Evolutionary conservation across 2,329 filamentous ascomycete species (phyloP).

Genomic region (Pseudocercospora fijiensis): DNA sequence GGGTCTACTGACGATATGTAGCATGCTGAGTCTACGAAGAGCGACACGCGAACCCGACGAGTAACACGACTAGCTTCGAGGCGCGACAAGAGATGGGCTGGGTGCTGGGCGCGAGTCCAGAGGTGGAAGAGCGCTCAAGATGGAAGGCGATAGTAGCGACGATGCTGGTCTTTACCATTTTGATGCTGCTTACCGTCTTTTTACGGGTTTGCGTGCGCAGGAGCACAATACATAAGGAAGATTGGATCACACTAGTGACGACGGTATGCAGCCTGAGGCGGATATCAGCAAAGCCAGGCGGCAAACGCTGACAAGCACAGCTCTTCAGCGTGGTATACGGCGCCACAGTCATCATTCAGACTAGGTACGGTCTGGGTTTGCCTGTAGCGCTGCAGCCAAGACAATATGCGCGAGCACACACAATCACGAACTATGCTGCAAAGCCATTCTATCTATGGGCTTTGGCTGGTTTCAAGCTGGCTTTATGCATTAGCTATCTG

Average conservation of each 20-base stretch:
- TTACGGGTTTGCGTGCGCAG: conserved; percentile 20
- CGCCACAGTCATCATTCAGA: conserved; percentile 19
- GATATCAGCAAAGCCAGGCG: background rate
- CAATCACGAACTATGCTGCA: conserved; percentile 20
- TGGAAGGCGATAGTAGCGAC: conserved; percentile 20
- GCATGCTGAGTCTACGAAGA: background rate
- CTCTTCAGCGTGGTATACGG: conserved; percentile 19
- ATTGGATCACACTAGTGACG: conserved; percentile 24
- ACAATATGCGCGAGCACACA: conserved; percentile 13
- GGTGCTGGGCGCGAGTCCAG: conserved; percentile 16
- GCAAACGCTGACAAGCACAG: conserved; percentile 4
- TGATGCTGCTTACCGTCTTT: conserved; percentile 16
- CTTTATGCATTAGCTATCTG: conserved; percentile 23
- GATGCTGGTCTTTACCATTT: conserved; percentile 13
- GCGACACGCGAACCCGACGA: background rate
- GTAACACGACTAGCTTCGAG: background rate
- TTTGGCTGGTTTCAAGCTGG: conserved; percentile 25
- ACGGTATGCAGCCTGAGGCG: conserved; percentile 8
- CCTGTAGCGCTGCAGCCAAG: conserved; percentile 13
- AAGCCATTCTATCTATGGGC: conserved; percentile 22
- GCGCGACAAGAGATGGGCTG: conserved; percentile 17
- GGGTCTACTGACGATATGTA: background rate
- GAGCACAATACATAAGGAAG: conserved; percentile 18
- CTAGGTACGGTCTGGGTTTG: conserved; percentile 19
- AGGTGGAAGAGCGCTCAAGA: conserved; percentile 16